phyloP scores from a whole-genome alignment of 768 basidiomycete genomes.

The Mycena capillaripes region DNA sequence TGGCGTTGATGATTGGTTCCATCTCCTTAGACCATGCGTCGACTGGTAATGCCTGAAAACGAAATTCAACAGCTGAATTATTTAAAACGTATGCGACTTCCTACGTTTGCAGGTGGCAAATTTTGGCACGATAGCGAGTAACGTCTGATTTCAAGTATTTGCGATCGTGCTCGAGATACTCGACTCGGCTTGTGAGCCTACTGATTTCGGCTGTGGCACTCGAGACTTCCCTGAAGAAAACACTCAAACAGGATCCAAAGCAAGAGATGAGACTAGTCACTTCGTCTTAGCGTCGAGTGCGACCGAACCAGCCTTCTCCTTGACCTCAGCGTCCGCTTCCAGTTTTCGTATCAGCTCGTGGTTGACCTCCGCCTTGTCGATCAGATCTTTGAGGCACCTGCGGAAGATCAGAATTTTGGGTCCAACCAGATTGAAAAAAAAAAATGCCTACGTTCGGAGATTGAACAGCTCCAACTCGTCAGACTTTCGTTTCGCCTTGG shows the following conservation, averaged over 20 bases:
- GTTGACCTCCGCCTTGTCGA: slow-evolving; percentile 12
- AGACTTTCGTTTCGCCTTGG: slow-evolving; percentile 8
- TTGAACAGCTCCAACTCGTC: slow-evolving; percentile 6
- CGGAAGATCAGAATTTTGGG: neutral
- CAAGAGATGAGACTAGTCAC: neutral
- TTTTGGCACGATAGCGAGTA: neutral
- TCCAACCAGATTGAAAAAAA: neutral
- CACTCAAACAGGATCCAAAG: neutral
- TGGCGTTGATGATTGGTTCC: neutral
- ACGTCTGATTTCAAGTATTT: slow-evolving; percentile 5
- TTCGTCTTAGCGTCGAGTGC: neutral
- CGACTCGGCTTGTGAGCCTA: neutral
- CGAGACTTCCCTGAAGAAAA: neutral
- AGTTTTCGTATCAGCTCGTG: slow-evolving; percentile 16
- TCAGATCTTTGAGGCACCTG: slow-evolving; percentile 26
- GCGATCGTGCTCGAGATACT: slow-evolving; percentile 19
- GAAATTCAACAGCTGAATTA: neutral
- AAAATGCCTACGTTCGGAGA: slow-evolving; percentile 24
- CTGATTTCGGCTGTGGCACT: neutral
- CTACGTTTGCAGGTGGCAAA: neutral
- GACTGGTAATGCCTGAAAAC: slow-evolving; percentile 14
- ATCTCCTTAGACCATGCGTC: neutral
- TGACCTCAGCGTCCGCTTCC: slow-evolving; percentile 9
- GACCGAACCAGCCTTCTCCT: neutral
- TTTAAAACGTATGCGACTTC: neutral